Conservation (phyloP, 352 stramenopile genomes). For the Phytophthora ramorum region DNA sequence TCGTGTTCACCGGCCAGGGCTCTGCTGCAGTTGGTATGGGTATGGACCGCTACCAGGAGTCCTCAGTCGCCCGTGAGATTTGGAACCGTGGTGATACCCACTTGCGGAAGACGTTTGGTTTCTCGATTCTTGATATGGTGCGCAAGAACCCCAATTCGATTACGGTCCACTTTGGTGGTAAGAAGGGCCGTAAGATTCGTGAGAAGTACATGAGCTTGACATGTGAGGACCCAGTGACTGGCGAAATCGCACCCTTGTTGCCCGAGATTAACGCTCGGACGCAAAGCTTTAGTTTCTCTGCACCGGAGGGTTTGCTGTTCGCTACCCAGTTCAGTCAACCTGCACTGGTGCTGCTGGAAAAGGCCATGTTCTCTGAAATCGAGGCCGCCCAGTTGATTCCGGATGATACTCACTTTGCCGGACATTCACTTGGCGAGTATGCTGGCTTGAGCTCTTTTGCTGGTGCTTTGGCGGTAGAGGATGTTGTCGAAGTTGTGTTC, state of each 20-base stretch:
- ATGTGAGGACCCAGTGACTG: too few species aligned
- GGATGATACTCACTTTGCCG: slow-evolving; percentile 77
- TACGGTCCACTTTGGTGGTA: slow-evolving; percentile 89
- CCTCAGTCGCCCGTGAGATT: slow-evolving; percentile 68
- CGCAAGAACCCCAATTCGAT: slow-evolving; percentile 85
- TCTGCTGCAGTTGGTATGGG: slow-evolving; percentile 87
- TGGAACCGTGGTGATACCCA: slow-evolving; percentile 85
- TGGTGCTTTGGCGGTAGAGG: slow-evolving; percentile 68
- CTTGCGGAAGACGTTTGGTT: slow-evolving; percentile 79
- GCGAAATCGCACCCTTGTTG: slow-evolving; percentile 71
- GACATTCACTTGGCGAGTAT: slow-evolving; percentile 92
- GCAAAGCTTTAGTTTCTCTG: slow-evolving; percentile 86
- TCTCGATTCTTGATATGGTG: slow-evolving; percentile 91
- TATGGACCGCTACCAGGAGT: slow-evolving; percentile 89
- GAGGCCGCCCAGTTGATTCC: slow-evolving; percentile 73
- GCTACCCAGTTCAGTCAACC: slow-evolving; percentile 89
- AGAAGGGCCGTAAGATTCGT: slow-evolving; percentile 66
- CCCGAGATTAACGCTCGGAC: slow-evolving; percentile 83
- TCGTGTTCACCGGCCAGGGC: slow-evolving; percentile 90
- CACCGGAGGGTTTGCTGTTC: slow-evolving; percentile 80
- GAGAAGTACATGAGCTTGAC: too few species aligned
- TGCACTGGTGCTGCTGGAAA: slow-evolving; percentile 85
- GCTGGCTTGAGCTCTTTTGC: slow-evolving; percentile 83
- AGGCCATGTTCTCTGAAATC: slow-evolving; percentile 88
- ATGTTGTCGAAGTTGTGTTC: slow-evolving; percentile 87